These are phyloP conservation scores for Komagataella phaffii DNA, from an alignment of 805 yeast species.

Conservation along the genomic window DNA sequence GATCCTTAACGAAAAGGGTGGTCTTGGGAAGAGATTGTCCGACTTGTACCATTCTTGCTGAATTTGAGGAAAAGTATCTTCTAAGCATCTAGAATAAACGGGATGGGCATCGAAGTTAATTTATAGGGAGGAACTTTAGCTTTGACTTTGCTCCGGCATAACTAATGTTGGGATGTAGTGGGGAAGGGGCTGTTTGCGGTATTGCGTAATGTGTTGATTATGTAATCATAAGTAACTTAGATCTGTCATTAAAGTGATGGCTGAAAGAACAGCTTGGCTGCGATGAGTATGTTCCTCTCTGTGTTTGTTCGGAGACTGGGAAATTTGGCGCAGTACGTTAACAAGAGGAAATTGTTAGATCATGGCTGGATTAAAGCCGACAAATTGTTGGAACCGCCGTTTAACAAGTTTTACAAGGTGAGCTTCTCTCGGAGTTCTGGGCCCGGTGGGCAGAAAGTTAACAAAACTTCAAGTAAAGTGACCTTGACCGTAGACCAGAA, in stretches of 20 bases:
- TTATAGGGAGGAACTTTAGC: not conserved
- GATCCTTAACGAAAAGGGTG: not conserved
- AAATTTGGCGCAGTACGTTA: not conserved
- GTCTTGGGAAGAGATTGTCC: not conserved
- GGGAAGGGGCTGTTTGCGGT: not conserved
- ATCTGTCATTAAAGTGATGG: not conserved
- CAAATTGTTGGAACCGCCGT: not conserved
- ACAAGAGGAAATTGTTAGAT: not conserved
- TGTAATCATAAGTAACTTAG: not conserved
- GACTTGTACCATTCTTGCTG: not conserved
- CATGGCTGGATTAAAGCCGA: not conserved
- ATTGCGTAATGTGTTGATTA: not conserved
- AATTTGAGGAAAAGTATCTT: not conserved
- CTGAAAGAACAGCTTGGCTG: not conserved
- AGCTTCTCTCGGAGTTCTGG: conserved; percentile 39
- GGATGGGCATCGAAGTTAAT: not conserved
- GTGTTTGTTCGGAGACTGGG: not conserved
- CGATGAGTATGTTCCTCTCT: not conserved
- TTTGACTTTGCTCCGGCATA: not conserved
- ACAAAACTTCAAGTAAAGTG: conserved; percentile 39
- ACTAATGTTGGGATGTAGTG: not conserved
- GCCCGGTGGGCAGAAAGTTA: conserved; percentile 52
- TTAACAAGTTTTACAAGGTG: conserved; percentile 14
- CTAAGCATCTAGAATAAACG: not conserved
- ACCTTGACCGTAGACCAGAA: conserved; percentile 5